These are phyloP conservation scores for Petasospora fabianii DNA, from an alignment of 1,139 yeast species.

Conservation along the genomic window DNA sequence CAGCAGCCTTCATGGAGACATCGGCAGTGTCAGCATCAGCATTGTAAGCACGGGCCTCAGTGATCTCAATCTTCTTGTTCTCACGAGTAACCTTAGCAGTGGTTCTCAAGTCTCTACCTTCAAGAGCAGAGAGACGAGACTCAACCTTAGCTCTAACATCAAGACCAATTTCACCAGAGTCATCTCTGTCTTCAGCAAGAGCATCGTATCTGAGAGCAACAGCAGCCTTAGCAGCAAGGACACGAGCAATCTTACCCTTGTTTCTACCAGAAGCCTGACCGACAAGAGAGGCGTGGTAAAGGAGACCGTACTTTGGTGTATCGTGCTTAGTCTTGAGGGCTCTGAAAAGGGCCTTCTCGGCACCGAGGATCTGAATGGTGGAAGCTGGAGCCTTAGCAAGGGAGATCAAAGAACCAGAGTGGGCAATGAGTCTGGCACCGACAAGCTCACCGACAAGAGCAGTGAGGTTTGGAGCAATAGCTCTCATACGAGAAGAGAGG, in stretches of 20 bases:
- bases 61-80: slow-evolving; percentile 76
- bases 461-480: slow-evolving; percentile 96
- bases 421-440: slow-evolving; percentile 97
- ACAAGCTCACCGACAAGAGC: slow-evolving; percentile 95
- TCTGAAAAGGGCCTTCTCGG: slow-evolving; percentile 98
- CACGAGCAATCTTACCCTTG: slow-evolving; percentile 99
- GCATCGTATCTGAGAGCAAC: slow-evolving; percentile 96
- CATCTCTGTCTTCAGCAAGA: slow-evolving; percentile 93
- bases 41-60: slow-evolving; percentile 84
- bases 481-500: slow-evolving; percentile 91
- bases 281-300: slow-evolving; percentile 94
- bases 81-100: slow-evolving; percentile 73
- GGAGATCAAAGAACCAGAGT: slow-evolving; percentile 91
- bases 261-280: slow-evolving; percentile 97
- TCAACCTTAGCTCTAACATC: slow-evolving; percentile 93
- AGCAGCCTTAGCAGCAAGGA: slow-evolving; percentile 97
- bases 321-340: slow-evolving; percentile 98
- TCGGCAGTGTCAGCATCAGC: slow-evolving; percentile 77
- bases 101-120: slow-evolving; percentile 89
- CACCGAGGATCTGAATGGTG: slow-evolving; percentile 97
- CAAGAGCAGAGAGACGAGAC: slow-evolving; percentile 88
- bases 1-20: slow-evolving; percentile 39
- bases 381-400: slow-evolving; percentile 98
- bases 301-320: slow-evolving; percentile 97
- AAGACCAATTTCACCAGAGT: slow-evolving; percentile 89